These are phyloP conservation scores for Coniosporium apollinis DNA, from an alignment of 495 filamentous ascomycete species.

Conservation along the genomic window DNA sequence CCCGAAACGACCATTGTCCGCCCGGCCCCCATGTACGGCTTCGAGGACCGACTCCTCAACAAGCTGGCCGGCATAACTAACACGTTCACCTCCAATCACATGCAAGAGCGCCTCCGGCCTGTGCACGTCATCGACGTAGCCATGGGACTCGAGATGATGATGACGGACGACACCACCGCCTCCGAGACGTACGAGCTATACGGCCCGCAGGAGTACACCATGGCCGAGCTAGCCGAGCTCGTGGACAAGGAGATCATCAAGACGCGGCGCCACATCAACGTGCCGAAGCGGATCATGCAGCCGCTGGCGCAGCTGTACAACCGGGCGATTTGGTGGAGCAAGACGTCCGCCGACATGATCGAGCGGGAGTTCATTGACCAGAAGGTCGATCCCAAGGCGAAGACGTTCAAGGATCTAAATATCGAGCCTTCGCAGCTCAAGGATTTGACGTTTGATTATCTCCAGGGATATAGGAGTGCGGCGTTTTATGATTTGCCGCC, in stretches of 20 bases:
- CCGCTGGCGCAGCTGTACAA: constrained; percentile 55
- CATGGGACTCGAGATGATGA: constrained; percentile 69
- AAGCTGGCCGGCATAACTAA: constrained; percentile 64
- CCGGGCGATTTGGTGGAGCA: constrained; percentile 72
- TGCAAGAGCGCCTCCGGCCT: constrained; percentile 82
- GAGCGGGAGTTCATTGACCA: constrained; percentile 93
- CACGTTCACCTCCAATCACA: constrained; percentile 74
- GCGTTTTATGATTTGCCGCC: constrained; percentile 85
- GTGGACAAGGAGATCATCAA: constrained; percentile 89
- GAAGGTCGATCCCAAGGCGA: constrained; percentile 73
- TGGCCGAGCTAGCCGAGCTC: constrained; percentile 66
- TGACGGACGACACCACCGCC: constrained; percentile 76
- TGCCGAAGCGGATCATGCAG: constrained; percentile 67
- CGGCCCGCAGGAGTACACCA: constrained; percentile 84
- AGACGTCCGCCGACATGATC: constrained; percentile 67
- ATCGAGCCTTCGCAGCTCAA: constrained; percentile 73
- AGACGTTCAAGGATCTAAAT: constrained; percentile 87
- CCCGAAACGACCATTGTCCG: constrained; percentile 97
- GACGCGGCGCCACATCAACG: constrained; percentile 75
- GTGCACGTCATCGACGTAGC: constrained; percentile 79
- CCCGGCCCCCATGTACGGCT: constrained; percentile 84
- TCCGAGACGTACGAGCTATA: constrained; percentile 89
- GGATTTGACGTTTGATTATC: constrained; percentile 74
- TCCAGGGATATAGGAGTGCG: constrained; percentile 72
- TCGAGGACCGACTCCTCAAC: constrained; percentile 82